Evolutionary conservation across 108 stramenopile species (phyloP).

Genomic region (Discostella pseudostelligera): DNA sequence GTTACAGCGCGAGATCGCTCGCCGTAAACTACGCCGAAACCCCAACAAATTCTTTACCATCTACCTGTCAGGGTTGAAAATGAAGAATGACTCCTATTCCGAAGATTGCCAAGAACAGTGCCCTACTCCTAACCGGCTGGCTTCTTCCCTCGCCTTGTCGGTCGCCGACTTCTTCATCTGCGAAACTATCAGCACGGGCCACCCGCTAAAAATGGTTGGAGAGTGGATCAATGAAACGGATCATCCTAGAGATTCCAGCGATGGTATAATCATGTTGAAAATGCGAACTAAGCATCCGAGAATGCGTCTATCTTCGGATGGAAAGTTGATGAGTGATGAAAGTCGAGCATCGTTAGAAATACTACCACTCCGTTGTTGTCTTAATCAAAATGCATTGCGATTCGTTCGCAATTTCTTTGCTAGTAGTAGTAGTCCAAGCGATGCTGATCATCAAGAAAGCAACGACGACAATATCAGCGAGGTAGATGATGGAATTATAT

Average conservation of each 20-base stretch:
- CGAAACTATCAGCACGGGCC: conserved; percentile 66
- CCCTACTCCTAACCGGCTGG: conserved; percentile 47
- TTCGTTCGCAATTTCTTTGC: conserved; percentile 75
- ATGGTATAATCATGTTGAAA: conserved; percentile 79
- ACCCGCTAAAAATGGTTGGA: conserved; percentile 75
- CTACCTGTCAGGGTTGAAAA: conserved; percentile 51
- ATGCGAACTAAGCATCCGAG: conserved; percentile 79
- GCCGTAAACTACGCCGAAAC: conserved; percentile 51
- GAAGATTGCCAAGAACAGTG: conserved; percentile 17
- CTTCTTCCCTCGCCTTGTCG: conserved; percentile 62
- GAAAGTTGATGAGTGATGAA: conserved; percentile 71
- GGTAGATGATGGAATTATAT: conserved; percentile 5
- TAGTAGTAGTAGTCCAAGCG: conserved; percentile 10
- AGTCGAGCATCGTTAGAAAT: conserved; percentile 65
- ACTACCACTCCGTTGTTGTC: conserved; percentile 71
- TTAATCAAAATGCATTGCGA: conserved; percentile 72
- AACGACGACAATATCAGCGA: conserved; percentile 4
- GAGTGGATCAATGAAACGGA: conserved; percentile 83
- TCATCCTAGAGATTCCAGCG: conserved; percentile 75
- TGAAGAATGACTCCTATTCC: conserved; percentile 65
- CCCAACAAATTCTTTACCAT: conserved; percentile 64
- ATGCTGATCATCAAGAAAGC: conserved; percentile 11
- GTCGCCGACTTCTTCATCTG: conserved; percentile 70
- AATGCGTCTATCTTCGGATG: conserved; percentile 57
- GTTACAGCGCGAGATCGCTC: conserved; percentile 36